Evolutionary conservation across 495 filamentous ascomycete genomes (phyloP).

Genomic region (Lepidopterella palustris): DNA sequence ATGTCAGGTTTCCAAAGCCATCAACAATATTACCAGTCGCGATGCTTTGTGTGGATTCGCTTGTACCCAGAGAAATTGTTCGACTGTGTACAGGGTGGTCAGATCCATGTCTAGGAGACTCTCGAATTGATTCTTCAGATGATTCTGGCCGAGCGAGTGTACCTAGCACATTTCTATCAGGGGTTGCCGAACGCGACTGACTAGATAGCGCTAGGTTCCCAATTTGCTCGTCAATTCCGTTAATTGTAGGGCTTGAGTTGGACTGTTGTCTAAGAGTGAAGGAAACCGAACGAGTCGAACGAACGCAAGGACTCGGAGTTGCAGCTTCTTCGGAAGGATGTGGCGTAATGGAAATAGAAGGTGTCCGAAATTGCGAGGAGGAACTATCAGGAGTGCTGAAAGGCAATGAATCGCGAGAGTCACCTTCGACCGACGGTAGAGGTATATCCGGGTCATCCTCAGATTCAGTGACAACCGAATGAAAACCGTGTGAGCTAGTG

Average conservation of each 20-base stretch:
- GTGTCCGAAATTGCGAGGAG: neutral
- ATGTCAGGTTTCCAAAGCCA: neutral
- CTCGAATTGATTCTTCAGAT: neutral
- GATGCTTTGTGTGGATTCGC: neutral
- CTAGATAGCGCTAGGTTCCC: too few species aligned
- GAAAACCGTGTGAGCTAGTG: neutral
- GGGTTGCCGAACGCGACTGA: too few species aligned
- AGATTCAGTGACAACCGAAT: too few species aligned
- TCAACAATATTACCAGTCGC: neutral
- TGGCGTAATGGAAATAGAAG: neutral
- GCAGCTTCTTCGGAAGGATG: too few species aligned
- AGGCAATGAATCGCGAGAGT: neutral
- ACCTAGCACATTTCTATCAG: too few species aligned
- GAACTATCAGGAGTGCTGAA: neutral
- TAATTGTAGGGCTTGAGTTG: too few species aligned
- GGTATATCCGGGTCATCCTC: constrained; percentile 14
- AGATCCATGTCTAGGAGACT: neutral
- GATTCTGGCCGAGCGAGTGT: neutral
- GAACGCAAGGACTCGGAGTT: too few species aligned
- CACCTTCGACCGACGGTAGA: constrained; percentile 15
- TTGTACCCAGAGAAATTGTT: neutral
- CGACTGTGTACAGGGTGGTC: neutral
- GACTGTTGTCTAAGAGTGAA: too few species aligned
- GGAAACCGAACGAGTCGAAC: too few species aligned
- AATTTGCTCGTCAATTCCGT: too few species aligned